Base-by-base conservation (phyloP, 768 basidiomycete species). In the Boletus sp. region DNA sequence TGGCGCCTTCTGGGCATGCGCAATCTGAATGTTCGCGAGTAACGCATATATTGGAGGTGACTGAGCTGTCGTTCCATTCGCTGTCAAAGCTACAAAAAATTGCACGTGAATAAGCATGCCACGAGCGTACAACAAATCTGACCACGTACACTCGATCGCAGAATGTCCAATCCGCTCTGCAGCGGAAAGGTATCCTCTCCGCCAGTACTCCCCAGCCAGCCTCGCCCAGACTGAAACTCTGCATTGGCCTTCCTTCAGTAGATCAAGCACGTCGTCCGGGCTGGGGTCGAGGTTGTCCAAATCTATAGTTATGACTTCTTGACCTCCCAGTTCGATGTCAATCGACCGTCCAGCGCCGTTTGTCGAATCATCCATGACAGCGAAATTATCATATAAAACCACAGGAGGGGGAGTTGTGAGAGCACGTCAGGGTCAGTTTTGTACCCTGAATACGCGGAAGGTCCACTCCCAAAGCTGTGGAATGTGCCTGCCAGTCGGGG, bases 251-350 rank as follows among this genome's bases (percentile, higher is more conserved):
- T 90, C 86, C 55, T 79, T 82, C 47, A 94, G 70, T 4, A 94
- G 71, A 63, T 89, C 85, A 48, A 89, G 75, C 2, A 92, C 84
- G 58, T 90, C 87, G 58, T 87, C 84, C 7, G 87, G 84, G 65
- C 83, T 86, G 5, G 85, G 85, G 71, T 92, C 89, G 50, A 98
- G 85, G 64, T 87, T 77, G 76, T 92, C 90, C 39, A 98, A 81
- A 77, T 96, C 91, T 57, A 98, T 87, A 20, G 90, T 89, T 57
- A 95, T 89, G 67, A 91, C 83, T 73, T 95, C 94, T 72, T 90
- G 87, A 7, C 86, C 83, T 37, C 86, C 86, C 6, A 92, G 78
- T 65, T 91, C 90, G 63, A 92, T 90, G 71, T 90, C 87, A 49
- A 90, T 79, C 5, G 85, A 74, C 50, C 76, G 63, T 35, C 63